These are phyloP conservation scores for Phytopythium sindhum DNA, from an alignment of 352 stramenopile genomes.

Conservation along the genomic window DNA sequence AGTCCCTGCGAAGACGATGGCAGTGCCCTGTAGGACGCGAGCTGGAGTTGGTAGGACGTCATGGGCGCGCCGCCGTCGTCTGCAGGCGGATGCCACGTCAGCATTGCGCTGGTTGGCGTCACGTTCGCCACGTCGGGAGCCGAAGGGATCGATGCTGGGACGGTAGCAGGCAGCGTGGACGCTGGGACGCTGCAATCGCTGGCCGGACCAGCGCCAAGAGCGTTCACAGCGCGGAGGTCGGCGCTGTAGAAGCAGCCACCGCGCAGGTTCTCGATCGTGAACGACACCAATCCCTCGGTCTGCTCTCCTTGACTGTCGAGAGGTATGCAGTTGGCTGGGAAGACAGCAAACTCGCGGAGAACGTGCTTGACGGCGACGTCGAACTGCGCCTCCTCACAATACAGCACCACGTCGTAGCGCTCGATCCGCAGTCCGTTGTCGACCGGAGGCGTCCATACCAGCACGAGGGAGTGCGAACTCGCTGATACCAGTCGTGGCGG, in stretches of 20 bases:
- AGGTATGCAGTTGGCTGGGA: slow-evolving; percentile 15
- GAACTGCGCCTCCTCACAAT: slow-evolving; percentile 54
- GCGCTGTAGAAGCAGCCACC: slow-evolving; percentile 46
- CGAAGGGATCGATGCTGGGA: slow-evolving; percentile 29
- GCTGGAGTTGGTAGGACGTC: slow-evolving; percentile 40
- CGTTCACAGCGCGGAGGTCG: slow-evolving; percentile 42
- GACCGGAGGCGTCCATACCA: slow-evolving; percentile 36
- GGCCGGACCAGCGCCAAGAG: slow-evolving; percentile 30
- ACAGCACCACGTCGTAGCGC: slow-evolving; percentile 43
- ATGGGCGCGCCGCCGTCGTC: slow-evolving; percentile 58
- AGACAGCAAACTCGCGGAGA: slow-evolving; percentile 29
- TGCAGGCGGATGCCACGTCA: slow-evolving; percentile 35
- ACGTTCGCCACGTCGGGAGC: slow-evolving; percentile 29
- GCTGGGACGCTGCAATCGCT: slow-evolving; percentile 37
- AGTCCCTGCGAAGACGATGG: background rate
- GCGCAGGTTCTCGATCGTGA: slow-evolving; percentile 31
- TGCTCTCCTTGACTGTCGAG: background rate
- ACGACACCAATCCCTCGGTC: background rate
- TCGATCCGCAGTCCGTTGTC: slow-evolving; percentile 52
- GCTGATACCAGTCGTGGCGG: slow-evolving; percentile 22
- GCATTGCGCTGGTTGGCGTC: slow-evolving; percentile 36
- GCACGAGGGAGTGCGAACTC: slow-evolving; percentile 35
- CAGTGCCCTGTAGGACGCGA: slow-evolving; percentile 26
- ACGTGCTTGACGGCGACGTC: slow-evolving; percentile 44
- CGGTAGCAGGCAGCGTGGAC: slow-evolving; percentile 32